phyloP scores from a whole-genome alignment of 192 early-diverging fungal genomes.

The Mortierella claussenii region DNA sequence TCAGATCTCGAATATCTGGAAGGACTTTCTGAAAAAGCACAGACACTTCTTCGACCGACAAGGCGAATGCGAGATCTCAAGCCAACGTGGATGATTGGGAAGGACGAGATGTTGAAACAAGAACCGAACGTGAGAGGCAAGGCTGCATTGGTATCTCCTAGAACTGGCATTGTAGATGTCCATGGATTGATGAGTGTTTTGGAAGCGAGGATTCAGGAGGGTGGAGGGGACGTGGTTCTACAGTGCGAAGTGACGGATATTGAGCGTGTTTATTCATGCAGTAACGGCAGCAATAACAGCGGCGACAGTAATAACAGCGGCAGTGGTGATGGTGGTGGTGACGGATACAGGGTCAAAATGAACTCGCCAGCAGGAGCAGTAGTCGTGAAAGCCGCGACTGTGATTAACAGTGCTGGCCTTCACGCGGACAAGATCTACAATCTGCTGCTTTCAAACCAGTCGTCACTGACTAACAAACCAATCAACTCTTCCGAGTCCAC shows the following conservation, averaged over 20 bases:
- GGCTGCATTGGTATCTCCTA: slow-evolving; percentile 69
- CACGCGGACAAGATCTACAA: slow-evolving; percentile 72
- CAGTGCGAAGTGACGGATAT: slow-evolving; percentile 62
- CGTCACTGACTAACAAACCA: neutral
- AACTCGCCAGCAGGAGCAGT: slow-evolving; percentile 57
- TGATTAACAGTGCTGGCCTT: slow-evolving; percentile 86
- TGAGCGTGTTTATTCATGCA: neutral
- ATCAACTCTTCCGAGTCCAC: neutral
- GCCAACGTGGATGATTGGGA: slow-evolving; percentile 60
- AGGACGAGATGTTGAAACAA: slow-evolving; percentile 40
- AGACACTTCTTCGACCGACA: slow-evolving; percentile 39
- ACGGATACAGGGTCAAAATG: slow-evolving; percentile 64
- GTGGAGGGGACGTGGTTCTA: slow-evolving; percentile 67
- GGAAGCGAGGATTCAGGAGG: slow-evolving; percentile 59
- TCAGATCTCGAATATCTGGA: slow-evolving; percentile 66
- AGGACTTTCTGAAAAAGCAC: slow-evolving; percentile 65
- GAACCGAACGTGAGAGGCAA: slow-evolving; percentile 73
- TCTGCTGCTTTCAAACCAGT: slow-evolving; percentile 37
- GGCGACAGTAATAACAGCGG: neutral
- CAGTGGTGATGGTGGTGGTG: neutral
- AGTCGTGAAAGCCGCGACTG: slow-evolving; percentile 60
- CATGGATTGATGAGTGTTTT: slow-evolving; percentile 76
- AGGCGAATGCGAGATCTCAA: slow-evolving; percentile 55
- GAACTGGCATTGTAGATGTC: slow-evolving; percentile 87
- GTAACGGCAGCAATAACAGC: neutral